Evolutionary conservation across 371 early-diverging fungal genomes (phyloP), one percentile per base, ranked within the genome.

Genomic region (Dinochytrium kinnereticum): DNA sequence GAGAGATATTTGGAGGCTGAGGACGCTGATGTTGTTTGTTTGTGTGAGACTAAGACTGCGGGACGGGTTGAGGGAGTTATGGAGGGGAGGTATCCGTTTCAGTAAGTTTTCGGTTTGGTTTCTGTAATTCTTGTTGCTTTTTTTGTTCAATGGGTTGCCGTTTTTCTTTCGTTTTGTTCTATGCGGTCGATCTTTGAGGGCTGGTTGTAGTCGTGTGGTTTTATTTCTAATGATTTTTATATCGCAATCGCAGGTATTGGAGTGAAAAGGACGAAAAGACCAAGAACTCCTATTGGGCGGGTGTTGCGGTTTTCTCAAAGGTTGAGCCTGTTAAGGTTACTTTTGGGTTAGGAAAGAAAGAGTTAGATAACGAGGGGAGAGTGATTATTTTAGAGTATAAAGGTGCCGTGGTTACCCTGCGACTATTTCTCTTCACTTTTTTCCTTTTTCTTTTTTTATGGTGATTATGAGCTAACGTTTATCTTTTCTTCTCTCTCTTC

Each of bases 31-130:
- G 86, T 96, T 34, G 55, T 96, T 1, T 94, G 93, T 76, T 57
- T 96, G 24, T 95, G 95, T 77, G 96, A 96, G 75, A 93, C 93
- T 49, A 96, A 96, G 78, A 79, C 92, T 26, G 90, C 90, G 75
- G 84, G 83, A 15, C 44, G 55, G n/a, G 72, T 72, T 21, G 83
- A 75, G 21, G 82, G 79, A 26, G 79, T 94, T 21, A 82, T 88
- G 70, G 83, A 87, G 40, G 83, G 87, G 70, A 78, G 79, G 33
- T 94, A 91, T 77, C 91, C 90, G 57, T 89, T 90, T 84, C 86
- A 89, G 68, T 92, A 90, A 70, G 49, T 26, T 10, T 91, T 33
- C 51, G 50, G 33, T 7, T n/a, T 44, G 19, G 19, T 44, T 44
- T 7, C 44, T 44, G 44, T 13, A 44, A 44, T 13, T n/a, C n/a